Evolutionary conservation across 768 basidiomycete genomes (phyloP), one percentile per base, ranked within the genome.

Genomic region (Podaxis rugospora): DNA sequence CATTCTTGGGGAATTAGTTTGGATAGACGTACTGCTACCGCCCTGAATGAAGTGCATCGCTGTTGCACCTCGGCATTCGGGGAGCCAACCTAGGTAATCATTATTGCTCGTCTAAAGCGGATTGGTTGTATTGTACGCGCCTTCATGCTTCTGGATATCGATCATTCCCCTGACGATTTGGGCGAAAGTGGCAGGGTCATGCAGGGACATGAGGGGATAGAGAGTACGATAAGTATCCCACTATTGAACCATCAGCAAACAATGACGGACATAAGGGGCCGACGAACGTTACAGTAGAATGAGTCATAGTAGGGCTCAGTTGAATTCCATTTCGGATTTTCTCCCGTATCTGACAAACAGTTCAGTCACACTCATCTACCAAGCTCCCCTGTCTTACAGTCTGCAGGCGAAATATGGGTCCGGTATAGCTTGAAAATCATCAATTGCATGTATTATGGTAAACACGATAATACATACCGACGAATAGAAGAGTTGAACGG

Each of bases 141-240:
- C 86, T 80, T 88, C 85, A 57, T 87, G 77, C 65, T 81, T 79
- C 66, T 87, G 85, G 28, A 88, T 86, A 66, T 88, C 81, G 59
- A 88, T 81, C 83, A 87, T 83, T 0, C 83, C 86, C 1, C 86
- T 75, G 1, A 87, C 84, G 49, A 87, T 85, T 13, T 75, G 74
- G 1, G 86, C 77, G 65, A 86, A 87, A 9, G 77, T 82, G 42
- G 73, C 74, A 0, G 85, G 85, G 62, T 87, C 86, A 53, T 88
- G 86, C 4, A 88, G 75, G 0, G 85, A 83, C 80, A 86, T 82
- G 40, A 87, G 73, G 0, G 86, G 82, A 65, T 79, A 88, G 9
- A 88, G 71, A 0, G 84, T 85, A 14, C 86, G 77, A 66, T 82
- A 87, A 1, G 85, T 87, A 63, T 88, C 86, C 86, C 85, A 86